phyloP scores from a whole-genome alignment of 306 rosid genomes.

The Corylus heterophylla region DNA sequence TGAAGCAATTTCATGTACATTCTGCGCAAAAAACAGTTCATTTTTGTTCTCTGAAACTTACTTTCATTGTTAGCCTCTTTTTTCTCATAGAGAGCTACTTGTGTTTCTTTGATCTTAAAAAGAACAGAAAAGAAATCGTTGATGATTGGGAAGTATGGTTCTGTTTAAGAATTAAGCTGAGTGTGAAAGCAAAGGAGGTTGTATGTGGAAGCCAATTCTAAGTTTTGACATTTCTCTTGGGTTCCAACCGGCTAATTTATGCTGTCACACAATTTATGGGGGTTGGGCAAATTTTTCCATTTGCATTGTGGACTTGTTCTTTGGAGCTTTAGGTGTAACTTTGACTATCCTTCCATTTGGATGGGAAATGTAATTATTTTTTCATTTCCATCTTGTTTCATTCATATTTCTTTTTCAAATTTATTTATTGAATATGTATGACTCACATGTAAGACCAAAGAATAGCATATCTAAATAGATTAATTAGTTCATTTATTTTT shows the following conservation, averaged over 20 bases:
- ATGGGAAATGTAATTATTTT: no score
- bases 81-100: neutral
- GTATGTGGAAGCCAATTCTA: neutral
- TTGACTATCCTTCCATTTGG: neutral
- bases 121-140: neutral
- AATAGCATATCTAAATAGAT: no score
- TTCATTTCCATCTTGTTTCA: no score
- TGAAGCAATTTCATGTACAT: conserved; percentile 4
- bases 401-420: no score
- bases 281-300: neutral
- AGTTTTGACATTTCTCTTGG: neutral
- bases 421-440: no score
- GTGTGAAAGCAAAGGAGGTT: neutral
- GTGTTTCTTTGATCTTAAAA: neutral
- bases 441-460: no score
- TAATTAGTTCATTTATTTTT: no score
- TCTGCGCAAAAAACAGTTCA: neutral
- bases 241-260: neutral
- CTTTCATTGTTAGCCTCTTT: neutral
- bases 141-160: neutral
- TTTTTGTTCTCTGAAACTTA: neutral
- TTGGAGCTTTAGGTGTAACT: neutral
- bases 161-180: neutral
- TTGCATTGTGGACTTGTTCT: neutral
- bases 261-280: neutral